These are phyloP conservation scores for Cutaneotrichosporon mucoides DNA, from an alignment of 1,284 basidiomycete genomes.

Conservation along the genomic window DNA sequence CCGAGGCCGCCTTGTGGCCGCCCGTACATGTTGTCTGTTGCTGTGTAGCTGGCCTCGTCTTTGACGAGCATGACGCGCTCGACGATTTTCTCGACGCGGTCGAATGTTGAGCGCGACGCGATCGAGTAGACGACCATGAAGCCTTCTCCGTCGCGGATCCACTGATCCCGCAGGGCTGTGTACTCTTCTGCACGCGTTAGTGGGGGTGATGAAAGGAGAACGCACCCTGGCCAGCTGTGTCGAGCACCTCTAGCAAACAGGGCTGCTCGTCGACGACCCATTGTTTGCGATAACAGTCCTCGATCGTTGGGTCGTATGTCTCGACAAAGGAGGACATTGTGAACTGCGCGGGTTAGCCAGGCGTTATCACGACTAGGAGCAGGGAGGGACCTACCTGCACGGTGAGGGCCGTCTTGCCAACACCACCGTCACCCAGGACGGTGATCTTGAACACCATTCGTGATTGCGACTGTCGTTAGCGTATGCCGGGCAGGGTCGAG, in stretches of 20 bases:
- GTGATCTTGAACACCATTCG: conserved; percentile 58
- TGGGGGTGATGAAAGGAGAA: not conserved
- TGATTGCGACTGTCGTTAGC: conserved; percentile 6
- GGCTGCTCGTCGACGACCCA: conserved; percentile 85
- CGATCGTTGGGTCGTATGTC: conserved; percentile 66
- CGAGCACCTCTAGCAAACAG: conserved; percentile 88
- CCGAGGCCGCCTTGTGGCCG: not conserved
- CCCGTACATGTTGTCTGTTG: conserved; percentile 3
- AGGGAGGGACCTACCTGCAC: conserved; percentile 65
- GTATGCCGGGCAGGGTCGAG: too few relatives aligned
- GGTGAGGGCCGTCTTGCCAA: conserved; percentile 94
- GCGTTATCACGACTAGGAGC: too few relatives aligned
- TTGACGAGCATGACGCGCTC: conserved; percentile 93
- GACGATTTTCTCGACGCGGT: conserved; percentile 89
- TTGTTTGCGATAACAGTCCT: conserved; percentile 90
- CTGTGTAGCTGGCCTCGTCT: conserved; percentile 58
- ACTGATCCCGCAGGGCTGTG: conserved; percentile 95
- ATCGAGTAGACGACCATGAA: conserved; percentile 99
- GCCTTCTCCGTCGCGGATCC: conserved; percentile 98
- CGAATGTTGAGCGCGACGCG: conserved; percentile 88
- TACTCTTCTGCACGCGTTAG: conserved; percentile 68
- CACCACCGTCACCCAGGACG: conserved; percentile 94
- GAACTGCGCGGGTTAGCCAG: conserved; percentile 56
- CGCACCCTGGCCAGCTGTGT: conserved; percentile 87
- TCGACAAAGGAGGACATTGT: conserved; percentile 88